These are phyloP conservation scores for Ogataea nakhonphanomensis DNA, from an alignment of 805 yeast species.

Conservation along the genomic window DNA sequence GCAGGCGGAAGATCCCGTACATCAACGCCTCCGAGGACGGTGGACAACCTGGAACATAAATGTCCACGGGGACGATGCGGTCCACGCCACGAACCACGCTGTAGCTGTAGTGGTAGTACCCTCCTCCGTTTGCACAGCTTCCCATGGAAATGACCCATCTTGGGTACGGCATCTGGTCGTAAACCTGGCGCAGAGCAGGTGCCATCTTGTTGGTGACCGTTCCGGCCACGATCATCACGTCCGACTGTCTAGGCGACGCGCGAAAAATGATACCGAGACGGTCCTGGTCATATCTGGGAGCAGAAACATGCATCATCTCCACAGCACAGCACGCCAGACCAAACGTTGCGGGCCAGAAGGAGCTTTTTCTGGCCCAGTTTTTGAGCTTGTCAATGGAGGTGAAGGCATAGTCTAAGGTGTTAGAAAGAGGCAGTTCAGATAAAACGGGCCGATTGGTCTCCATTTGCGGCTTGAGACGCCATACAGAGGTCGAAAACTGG, in stretches of 20 bases:
- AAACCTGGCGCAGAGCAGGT: conserved; percentile 87
- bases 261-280: conserved; percentile 89
- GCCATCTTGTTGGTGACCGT: conserved; percentile 92
- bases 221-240: conserved; percentile 90
- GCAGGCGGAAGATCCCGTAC: conserved; percentile 87
- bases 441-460: conserved; percentile 71
- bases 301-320: conserved; percentile 91
- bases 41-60: conserved; percentile 91
- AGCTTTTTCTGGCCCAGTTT: conserved; percentile 88
- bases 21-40: conserved; percentile 88
- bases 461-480: conserved; percentile 27
- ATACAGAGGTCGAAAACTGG: conserved; percentile 6
- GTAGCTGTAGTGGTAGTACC: conserved; percentile 86
- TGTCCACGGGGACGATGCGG: conserved; percentile 83
- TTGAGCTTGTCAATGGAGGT: conserved; percentile 80
- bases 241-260: conserved; percentile 91
- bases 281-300: conserved; percentile 90
- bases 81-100: conserved; percentile 89
- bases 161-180: conserved; percentile 93
- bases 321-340: conserved; percentile 94
- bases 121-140: conserved; percentile 92
- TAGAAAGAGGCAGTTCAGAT: conserved; percentile 55
- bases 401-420: conserved; percentile 73
- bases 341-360: conserved; percentile 91
- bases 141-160: conserved; percentile 96